Evolutionary conservation across 2,329 filamentous ascomycete species (phyloP).

Genomic region (Sporothrix pseudoabietina): DNA sequence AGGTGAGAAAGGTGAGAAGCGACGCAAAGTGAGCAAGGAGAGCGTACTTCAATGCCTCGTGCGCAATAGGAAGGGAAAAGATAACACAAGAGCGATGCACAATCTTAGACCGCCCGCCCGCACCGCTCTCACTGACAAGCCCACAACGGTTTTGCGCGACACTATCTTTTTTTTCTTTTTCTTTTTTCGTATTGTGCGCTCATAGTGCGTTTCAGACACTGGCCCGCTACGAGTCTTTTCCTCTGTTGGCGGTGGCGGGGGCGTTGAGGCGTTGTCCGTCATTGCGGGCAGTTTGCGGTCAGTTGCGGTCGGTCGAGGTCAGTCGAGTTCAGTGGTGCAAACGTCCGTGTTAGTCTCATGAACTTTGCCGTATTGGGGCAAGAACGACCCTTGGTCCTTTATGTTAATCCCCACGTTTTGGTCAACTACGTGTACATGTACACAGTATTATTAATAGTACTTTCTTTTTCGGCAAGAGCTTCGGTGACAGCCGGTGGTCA

Average conservation of each 20-base stretch:
- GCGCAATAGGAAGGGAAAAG: neutral
- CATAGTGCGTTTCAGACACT: conserved; percentile 8
- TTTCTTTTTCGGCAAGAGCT: neutral
- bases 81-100: neutral
- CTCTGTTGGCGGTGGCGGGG: neutral
- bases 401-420: neutral
- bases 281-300: neutral
- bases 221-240: neutral
- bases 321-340: no score
- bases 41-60: neutral
- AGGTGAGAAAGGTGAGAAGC: neutral
- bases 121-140: neutral
- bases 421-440: neutral
- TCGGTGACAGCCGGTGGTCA: neutral
- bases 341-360: neutral
- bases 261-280: neutral
- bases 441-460: no score
- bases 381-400: neutral
- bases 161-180: neutral
- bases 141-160: conserved; percentile 7
- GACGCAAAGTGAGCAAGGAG: neutral
- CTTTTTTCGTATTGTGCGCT: neutral
- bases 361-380: neutral
- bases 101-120: neutral
- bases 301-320: no score